Conservation (phyloP, 2,329 filamentous ascomycete species). For the Neofusicoccum sp. region DNA sequence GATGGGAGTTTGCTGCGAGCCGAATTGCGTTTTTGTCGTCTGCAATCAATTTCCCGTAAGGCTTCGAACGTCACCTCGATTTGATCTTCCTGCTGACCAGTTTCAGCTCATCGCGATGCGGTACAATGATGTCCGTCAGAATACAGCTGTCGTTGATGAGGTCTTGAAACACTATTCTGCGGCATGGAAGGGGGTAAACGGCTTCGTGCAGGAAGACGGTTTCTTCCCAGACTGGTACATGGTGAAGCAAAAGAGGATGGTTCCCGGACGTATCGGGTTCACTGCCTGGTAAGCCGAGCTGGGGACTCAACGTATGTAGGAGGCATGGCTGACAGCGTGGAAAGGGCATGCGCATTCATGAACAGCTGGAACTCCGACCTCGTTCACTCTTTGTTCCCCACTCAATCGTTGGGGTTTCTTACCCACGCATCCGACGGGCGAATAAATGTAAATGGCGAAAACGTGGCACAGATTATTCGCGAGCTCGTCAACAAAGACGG, state of each 20-base stretch:
- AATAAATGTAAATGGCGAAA: conserved; percentile 24
- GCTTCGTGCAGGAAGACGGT: conserved; percentile 29
- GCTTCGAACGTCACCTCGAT: neutral
- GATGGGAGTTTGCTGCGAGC: conserved; percentile 46
- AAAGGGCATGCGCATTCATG: conserved; percentile 36
- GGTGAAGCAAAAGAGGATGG: conserved; percentile 28
- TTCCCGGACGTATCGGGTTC: conserved; percentile 23
- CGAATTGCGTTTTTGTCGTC: conserved; percentile 41
- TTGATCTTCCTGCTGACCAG: conserved; percentile 2
- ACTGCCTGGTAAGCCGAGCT: conserved; percentile 30
- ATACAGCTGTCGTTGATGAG: conserved; percentile 30
- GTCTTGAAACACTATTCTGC: conserved; percentile 40
- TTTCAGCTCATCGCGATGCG: conserved; percentile 38
- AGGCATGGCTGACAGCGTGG: conserved; percentile 11
- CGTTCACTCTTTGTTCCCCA: conserved; percentile 21
- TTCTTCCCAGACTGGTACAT: conserved; percentile 28
- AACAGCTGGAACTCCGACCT: conserved; percentile 36
- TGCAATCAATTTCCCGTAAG: conserved; percentile 47
- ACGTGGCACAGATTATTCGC: conserved; percentile 27
- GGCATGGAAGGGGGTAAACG: conserved; percentile 32
- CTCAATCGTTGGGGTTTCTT: conserved; percentile 29
- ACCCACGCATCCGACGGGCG: conserved; percentile 24
- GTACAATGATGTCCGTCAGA: conserved; percentile 37
- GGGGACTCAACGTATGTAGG: conserved; percentile 1
- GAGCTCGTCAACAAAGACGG: conserved; percentile 18